Evolutionary conservation across 352 stramenopile species (phyloP), one percentile per base, ranked within the genome.

Genomic region (Phytopythium kandeliae): DNA sequence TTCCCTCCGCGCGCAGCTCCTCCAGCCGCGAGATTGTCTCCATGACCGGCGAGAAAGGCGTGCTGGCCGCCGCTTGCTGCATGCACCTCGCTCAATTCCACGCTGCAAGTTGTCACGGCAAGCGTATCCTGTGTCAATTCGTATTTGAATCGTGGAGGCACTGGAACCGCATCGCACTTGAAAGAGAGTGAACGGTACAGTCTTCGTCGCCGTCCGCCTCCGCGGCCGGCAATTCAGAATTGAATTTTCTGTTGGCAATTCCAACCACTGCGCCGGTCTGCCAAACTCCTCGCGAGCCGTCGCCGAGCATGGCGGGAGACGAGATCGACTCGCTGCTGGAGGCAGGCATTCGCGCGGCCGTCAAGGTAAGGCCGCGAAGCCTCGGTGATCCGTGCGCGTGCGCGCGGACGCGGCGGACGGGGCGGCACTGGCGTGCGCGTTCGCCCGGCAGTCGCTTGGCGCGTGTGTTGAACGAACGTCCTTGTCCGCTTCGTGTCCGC

Each of bases 281-380:
- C 37, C 37, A 26, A 26, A 24, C n/a, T n/a, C n/a, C n/a, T n/a
- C n/a, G n/a, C n/a, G n/a, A n/a, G n/a, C n/a, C n/a, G n/a, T n/a
- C n/a, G n/a, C n/a, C n/a, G 26, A 48, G 28, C 26, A 85, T 82
- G 70, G 81, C 79, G 46, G 80, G 89, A 57, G 69, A 86, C 48
- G 83, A 86, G 51, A 93, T 93, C 55, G 80, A 93, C 49, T 85
- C 74, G 58, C 66, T 93, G 57, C 69, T 93, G 49, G 76, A 90
- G 52, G 69, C 78, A 60, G 80, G 80, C 58, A 82, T 93, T 54
- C 69, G 75, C 42, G 67, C 78, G 24, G 73, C 66, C 12, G 58
- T 57, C 16, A 67, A 76, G 64, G 78, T 89, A 67, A 36, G 43
- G 6, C 5, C 13, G 6, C 24, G 13, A 22, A 22, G 5, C 35